Conservation (phyloP, 2,329 filamentous ascomycete genomes). For the Fusarium sp. region DNA sequence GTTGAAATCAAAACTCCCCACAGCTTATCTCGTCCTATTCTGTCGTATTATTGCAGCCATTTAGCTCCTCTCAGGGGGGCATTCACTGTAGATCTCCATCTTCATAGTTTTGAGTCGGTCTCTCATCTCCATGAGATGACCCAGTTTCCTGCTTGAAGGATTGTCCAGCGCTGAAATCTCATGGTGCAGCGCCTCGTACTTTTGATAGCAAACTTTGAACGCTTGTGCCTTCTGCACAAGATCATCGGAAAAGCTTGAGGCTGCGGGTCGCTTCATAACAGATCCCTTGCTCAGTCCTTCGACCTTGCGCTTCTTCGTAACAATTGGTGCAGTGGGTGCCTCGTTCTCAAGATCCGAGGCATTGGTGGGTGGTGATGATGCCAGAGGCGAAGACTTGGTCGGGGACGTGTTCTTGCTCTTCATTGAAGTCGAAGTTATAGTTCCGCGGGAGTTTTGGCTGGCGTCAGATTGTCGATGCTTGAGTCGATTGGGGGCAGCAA, state of each 20-base stretch:
- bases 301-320: slow-evolving; percentile 58
- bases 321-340: slow-evolving; percentile 42
- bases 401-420: slow-evolving; percentile 68
- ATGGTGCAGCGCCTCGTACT: slow-evolving; percentile 67
- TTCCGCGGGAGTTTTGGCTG: slow-evolving; percentile 59
- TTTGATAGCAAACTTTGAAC: slow-evolving; percentile 67
- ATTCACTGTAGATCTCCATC: slow-evolving; percentile 65
- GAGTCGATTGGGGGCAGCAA: slow-evolving; percentile 44
- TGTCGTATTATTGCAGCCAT: slow-evolving; percentile 28
- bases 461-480: slow-evolving; percentile 62
- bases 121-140: slow-evolving; percentile 65
- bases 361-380: slow-evolving; percentile 74
- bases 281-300: slow-evolving; percentile 41
- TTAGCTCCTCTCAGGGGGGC: slow-evolving; percentile 47
- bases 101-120: slow-evolving; percentile 67
- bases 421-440: slow-evolving; percentile 52
- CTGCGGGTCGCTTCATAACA: slow-evolving; percentile 46
- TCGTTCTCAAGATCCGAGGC: slow-evolving; percentile 69
- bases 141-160: slow-evolving; percentile 63
- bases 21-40: slow-evolving; percentile 12
- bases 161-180: slow-evolving; percentile 63
- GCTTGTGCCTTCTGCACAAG: slow-evolving; percentile 63
- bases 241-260: slow-evolving; percentile 50
- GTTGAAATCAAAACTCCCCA: slow-evolving; percentile 17
- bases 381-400: slow-evolving; percentile 71